Base-by-base conservation (phyloP, 78 protist genomes). In the Dictyostelium capitatum region DNA sequence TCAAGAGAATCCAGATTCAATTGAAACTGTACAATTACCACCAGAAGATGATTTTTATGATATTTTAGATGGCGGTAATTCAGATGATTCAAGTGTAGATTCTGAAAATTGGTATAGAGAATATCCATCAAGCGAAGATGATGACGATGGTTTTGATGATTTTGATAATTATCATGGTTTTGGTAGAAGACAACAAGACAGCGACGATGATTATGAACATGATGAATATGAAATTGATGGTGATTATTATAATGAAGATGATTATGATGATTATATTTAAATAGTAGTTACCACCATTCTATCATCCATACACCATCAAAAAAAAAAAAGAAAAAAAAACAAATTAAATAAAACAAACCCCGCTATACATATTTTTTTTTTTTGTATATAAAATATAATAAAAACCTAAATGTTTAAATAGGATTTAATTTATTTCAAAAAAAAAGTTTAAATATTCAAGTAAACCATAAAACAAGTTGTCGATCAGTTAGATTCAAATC, bases 31-130 rank as follows among this genome's bases (percentile, higher is more conserved):
- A 9, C 17, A 12, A 5, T 51, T 87, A 12, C 79, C 83, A 25
- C 67, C 93, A 1, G 92, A 84, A 32, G 91, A 59, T 73, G 73
- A 78, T 69, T 73, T 67, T n/a, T 77, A 59, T 75, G 85, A 77
- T 62, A 50, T 19, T 41, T 32, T 28, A 25, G 57, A 53, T 51
- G 74, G 17, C 14, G 12, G n/a, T 65, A 25, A 20, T 9, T 51
- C 67, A 6, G 81, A n/a, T 23, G n/a, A 20, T 12, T 87, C 70
- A 9, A 62, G 59, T 65, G 84, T 75, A 19, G 93, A 80, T 20
- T 87, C 47, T 50, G 70, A 77, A 8, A 73, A 87, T 47, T 46
- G 23, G 78, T 77, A 77, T 51, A 80, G 72, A 51, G 57, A 87
- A 32, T 54, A 74, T 48, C 79, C 82, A 17, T 47, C 81, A 48